A percentile compares a stretch with the other conserved stretches of the same genome.
Conservation (phyloP, 352 stramenopile genomes). For the Albugo candida region DNA sequence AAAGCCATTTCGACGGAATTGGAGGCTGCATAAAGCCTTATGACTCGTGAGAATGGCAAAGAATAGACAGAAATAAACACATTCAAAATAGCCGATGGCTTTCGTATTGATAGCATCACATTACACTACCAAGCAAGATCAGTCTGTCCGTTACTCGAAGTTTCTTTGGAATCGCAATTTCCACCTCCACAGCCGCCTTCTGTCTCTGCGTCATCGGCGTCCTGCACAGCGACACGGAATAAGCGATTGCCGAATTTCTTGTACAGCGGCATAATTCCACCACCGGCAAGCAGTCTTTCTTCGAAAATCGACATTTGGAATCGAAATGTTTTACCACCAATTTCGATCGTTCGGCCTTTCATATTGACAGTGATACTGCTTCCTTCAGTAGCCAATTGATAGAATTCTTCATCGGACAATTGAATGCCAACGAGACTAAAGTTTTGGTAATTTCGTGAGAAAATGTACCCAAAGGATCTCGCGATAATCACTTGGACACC, state of each 20-base stretch:
- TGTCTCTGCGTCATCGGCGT: conserved; percentile 12
- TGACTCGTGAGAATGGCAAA: too few relatives aligned
- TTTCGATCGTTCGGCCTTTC: conserved; percentile 59
- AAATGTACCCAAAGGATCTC: conserved; percentile 76
- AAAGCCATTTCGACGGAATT: too few relatives aligned
- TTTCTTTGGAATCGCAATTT: too few relatives aligned
- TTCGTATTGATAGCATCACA: too few relatives aligned
- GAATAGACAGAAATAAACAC: too few relatives aligned
- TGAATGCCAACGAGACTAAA: conserved; percentile 69
- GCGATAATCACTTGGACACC: conserved; percentile 67
- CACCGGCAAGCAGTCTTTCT: conserved; percentile 53
- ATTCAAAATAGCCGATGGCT: too few relatives aligned
- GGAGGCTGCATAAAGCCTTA: too few relatives aligned
- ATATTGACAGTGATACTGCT: conserved; percentile 65
- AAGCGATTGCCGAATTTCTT: conserved; percentile 73
- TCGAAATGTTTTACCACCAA: conserved; percentile 47
- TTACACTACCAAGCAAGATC: too few relatives aligned
- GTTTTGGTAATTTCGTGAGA: conserved; percentile 77
- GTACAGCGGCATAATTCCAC: conserved; percentile 75
- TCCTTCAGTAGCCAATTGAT: conserved; percentile 58
- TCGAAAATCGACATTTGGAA: conserved; percentile 81
- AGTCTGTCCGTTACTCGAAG: too few relatives aligned
- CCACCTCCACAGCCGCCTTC: not conserved
- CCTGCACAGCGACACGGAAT: conserved; percentile 66
- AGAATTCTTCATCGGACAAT: conserved; percentile 59